phyloP scores from a whole-genome alignment of 164 flowering plant species.

The Vitis amurensis region DNA sequence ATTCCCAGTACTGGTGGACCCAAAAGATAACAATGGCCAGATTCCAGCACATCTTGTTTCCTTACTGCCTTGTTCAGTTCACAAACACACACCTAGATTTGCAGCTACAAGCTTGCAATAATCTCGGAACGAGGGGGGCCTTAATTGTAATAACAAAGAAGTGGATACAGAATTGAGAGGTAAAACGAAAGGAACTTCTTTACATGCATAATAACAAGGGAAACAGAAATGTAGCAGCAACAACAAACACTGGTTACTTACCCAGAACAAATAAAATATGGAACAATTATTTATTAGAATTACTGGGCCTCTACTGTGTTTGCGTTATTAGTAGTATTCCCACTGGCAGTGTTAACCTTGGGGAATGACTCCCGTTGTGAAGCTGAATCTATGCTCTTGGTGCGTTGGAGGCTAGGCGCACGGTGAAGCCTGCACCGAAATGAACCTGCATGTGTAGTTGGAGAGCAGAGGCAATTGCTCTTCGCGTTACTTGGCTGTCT shows the following conservation, averaged over 20 bases:
- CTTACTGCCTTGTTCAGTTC: no score
- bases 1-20: no score
- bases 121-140: no score
- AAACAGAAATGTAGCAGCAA: background rate
- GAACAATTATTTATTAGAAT: background rate
- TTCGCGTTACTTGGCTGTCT: conserved; percentile 40
- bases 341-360: conserved; percentile 1
- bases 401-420: conserved; percentile 44
- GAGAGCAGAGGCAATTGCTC: conserved; percentile 58
- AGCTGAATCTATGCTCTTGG: conserved; percentile 46
- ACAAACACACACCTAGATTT: no score
- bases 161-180: no score
- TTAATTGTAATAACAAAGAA: no score
- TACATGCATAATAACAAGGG: no score
- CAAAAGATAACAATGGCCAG: no score
- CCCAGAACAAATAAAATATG: no score
- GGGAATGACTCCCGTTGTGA: conserved; percentile 13
- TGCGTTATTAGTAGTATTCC: background rate
- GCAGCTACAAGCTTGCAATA: no score
- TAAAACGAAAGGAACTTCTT: no score
- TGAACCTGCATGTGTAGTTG: conserved; percentile 61
- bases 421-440: conserved; percentile 68
- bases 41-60: no score
- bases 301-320: conserved; percentile 7
- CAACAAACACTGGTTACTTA: background rate